These are phyloP conservation scores for Mortierella alpina DNA, from an alignment of 192 early-diverging fungal genomes.

Conservation along the genomic window DNA sequence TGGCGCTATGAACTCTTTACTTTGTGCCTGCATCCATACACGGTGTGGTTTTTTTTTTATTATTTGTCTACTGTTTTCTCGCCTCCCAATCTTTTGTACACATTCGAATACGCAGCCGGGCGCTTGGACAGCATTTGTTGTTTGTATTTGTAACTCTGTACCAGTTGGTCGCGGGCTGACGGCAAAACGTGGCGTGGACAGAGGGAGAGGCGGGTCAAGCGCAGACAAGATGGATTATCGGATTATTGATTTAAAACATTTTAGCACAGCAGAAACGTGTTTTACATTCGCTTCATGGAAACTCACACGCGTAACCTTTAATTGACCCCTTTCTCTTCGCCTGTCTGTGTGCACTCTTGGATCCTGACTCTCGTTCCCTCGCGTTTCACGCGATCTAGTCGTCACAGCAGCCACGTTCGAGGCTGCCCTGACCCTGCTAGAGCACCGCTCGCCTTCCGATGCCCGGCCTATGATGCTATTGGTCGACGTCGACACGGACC, in stretches of 20 bases:
- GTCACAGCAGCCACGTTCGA: constrained; percentile 32
- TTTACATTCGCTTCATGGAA: too few relatives aligned
- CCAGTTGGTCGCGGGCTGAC: too few relatives aligned
- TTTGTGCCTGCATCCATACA: constrained; percentile 23
- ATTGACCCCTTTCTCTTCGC: too few relatives aligned
- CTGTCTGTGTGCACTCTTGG: too few relatives aligned
- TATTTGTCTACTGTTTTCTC: not conserved
- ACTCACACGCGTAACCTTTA: too few relatives aligned
- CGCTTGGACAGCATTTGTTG: not conserved
- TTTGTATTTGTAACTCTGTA: not conserved
- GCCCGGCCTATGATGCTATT: constrained; percentile 38
- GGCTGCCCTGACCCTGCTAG: constrained; percentile 20
- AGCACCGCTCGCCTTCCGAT: constrained; percentile 30
- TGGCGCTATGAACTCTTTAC: constrained; percentile 13
- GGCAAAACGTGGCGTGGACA: too few relatives aligned
- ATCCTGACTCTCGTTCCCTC: too few relatives aligned
- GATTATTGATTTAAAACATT: not conserved
- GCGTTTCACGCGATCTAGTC: constrained; percentile 13
- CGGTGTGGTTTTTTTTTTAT: constrained; percentile 21
- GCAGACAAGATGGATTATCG: too few relatives aligned
- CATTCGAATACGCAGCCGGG: constrained; percentile 9
- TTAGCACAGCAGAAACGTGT: not conserved
- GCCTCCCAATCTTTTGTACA: not conserved
- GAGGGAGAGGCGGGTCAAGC: too few relatives aligned
- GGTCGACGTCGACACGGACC: constrained; percentile 41